Evolutionary conservation across 306 rosid genomes (phyloP).

Genomic region (Vigna trinervia): DNA sequence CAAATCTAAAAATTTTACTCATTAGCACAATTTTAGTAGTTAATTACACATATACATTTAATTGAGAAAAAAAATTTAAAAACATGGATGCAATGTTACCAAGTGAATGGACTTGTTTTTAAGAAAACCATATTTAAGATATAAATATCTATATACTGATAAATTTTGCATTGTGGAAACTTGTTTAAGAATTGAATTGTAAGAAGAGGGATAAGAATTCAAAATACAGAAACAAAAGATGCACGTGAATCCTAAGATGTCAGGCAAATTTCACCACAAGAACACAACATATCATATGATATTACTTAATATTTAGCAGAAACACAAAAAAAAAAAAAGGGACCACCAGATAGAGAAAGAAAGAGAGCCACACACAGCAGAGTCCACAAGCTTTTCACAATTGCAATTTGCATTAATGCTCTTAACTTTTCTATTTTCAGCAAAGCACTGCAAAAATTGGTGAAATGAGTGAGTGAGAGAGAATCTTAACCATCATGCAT

Average conservation of each 20-base stretch:
- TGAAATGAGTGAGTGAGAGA: constrained; percentile 9
- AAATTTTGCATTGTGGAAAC: too few species aligned
- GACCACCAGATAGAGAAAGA: constrained; percentile 40
- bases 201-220: constrained; percentile 16
- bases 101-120: too few species aligned
- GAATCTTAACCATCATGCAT: constrained; percentile 47
- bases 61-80: too few species aligned
- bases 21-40: too few species aligned
- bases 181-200: neutral
- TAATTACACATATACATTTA: too few species aligned
- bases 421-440: constrained; percentile 41
- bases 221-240: constrained; percentile 44
- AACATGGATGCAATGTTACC: too few species aligned
- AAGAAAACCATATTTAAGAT: too few species aligned
- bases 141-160: too few species aligned
- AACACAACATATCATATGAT: constrained; percentile 37
- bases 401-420: constrained; percentile 35
- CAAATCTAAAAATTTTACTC: too few species aligned
- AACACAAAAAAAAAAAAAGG: constrained; percentile 39
- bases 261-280: constrained; percentile 49
- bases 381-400: constrained; percentile 40
- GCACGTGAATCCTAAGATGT: constrained; percentile 63
- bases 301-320: constrained; percentile 25
- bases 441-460: constrained; percentile 46
- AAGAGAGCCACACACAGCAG: constrained; percentile 29